phyloP scores from a whole-genome alignment of 1,284 basidiomycete species.

The Entoloma clypeatum region DNA sequence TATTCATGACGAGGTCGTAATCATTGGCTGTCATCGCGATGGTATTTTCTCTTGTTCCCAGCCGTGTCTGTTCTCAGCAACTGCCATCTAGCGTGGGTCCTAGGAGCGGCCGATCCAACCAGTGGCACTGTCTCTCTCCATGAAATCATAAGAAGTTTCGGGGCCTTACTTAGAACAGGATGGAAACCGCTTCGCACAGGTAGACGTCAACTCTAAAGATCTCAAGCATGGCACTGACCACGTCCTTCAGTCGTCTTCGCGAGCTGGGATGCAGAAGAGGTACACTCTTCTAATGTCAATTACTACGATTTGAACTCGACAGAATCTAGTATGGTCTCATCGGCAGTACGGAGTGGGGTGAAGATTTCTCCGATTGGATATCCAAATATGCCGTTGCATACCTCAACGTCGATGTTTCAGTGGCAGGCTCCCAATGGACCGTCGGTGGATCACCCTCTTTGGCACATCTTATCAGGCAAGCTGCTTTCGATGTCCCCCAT shows the following conservation, averaged over 20 bases:
- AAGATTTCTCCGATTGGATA: slow-evolving; percentile 86
- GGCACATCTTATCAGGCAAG: slow-evolving; percentile 65
- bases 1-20: slow-evolving; percentile 80
- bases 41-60: slow-evolving; percentile 36
- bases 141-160: slow-evolving; percentile 83
- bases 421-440: slow-evolving; percentile 61
- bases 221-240: background rate
- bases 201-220: slow-evolving; percentile 16
- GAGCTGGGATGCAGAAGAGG: slow-evolving; percentile 93
- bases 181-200: slow-evolving; percentile 88
- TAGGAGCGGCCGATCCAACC: slow-evolving; percentile 83
- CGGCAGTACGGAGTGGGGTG: slow-evolving; percentile 86
- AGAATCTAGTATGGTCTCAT: slow-evolving; percentile 76
- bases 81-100: slow-evolving; percentile 42
- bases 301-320: slow-evolving; percentile 4
- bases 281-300: slow-evolving; percentile 21
- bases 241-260: slow-evolving; percentile 62
- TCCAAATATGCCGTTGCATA: slow-evolving; percentile 80
- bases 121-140: slow-evolving; percentile 85
- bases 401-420: slow-evolving; percentile 76
- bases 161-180: slow-evolving; percentile 64
- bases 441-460: slow-evolving; percentile 71
- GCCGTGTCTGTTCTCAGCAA: slow-evolving; percentile 1
- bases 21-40: slow-evolving; percentile 87
- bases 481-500: slow-evolving; percentile 68